These are phyloP conservation scores for Chaetomium globosum DNA, from an alignment of 2,329 filamentous ascomycete species.

Conservation along the genomic window DNA sequence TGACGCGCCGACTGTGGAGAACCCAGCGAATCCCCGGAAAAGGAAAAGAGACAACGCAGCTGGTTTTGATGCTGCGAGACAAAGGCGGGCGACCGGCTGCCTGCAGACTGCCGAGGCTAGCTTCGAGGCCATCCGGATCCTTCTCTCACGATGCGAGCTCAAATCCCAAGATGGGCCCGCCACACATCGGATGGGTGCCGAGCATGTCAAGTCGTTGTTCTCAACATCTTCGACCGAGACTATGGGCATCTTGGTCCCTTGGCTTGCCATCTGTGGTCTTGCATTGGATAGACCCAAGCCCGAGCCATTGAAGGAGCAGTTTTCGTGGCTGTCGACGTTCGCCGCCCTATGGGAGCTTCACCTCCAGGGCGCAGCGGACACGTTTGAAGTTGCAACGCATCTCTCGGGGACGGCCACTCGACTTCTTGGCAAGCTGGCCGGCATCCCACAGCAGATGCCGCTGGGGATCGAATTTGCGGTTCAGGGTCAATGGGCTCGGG, in stretches of 20 bases:
- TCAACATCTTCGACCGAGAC: conserved; percentile 53
- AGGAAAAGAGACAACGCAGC: conserved; percentile 49
- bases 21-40: conserved; percentile 46
- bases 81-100: conserved; percentile 48
- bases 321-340: conserved; percentile 53
- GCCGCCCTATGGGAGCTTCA: conserved; percentile 57
- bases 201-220: conserved; percentile 62
- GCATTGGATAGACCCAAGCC: conserved; percentile 41
- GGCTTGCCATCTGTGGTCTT: conserved; percentile 51
- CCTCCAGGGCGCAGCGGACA: conserved; percentile 53
- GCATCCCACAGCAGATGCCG: conserved; percentile 33
- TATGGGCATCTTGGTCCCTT: conserved; percentile 49
- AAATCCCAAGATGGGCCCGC: conserved; percentile 39
- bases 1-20: conserved; percentile 36
- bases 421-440: conserved; percentile 49
- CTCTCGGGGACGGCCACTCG: conserved; percentile 48
- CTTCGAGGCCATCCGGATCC: conserved; percentile 50
- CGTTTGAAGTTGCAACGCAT: conserved; percentile 52
- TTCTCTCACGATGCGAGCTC: conserved; percentile 52
- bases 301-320: conserved; percentile 45
- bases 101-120: conserved; percentile 53
- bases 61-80: conserved; percentile 46
- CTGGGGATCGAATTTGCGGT: conserved; percentile 36
- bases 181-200: conserved; percentile 54
- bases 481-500: conserved; percentile 48